A percentile compares a stretch with the other conserved stretches of the same genome.
These are phyloP conservation scores for Tuber umbilicatum DNA, from an alignment of 495 filamentous ascomycete genomes.

Conservation along the genomic window DNA sequence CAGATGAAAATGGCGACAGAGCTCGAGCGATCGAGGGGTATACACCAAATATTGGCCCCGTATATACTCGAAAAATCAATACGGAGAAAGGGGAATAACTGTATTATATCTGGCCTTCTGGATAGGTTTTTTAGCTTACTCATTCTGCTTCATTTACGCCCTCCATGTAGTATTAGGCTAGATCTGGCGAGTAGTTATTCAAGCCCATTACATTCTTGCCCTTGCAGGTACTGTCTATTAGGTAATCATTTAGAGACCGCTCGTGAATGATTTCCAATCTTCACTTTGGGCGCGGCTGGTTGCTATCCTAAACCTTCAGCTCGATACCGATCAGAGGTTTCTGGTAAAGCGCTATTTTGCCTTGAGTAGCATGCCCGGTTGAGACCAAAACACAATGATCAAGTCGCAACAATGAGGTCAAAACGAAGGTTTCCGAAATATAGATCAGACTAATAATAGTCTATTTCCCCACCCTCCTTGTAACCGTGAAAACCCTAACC, in stretches of 20 bases:
- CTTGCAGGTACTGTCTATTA: not conserved
- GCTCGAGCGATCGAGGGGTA: constrained; percentile 29
- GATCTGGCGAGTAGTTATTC: not conserved
- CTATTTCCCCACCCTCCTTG: too few species aligned
- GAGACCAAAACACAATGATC: too few species aligned
- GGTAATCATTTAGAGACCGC: not conserved
- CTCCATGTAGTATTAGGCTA: not conserved
- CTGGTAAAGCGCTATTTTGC: too few species aligned
- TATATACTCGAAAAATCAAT: not conserved
- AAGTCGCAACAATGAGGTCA: too few species aligned
- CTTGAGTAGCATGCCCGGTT: too few species aligned
- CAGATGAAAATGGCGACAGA: not conserved
- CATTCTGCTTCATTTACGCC: not conserved
- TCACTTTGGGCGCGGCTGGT: not conserved
- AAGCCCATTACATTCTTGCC: not conserved
- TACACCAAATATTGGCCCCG: constrained; percentile 21
- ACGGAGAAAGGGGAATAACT: not conserved
- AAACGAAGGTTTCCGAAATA: too few species aligned
- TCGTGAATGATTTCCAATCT: not conserved
- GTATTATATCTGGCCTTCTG: not conserved
- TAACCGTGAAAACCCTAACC: too few species aligned
- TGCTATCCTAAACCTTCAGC: too few species aligned
- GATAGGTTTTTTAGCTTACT: not conserved
- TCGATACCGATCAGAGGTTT: too few species aligned
- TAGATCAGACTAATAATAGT: too few species aligned